A percentile compares a stretch with the other conserved stretches of the same genome.
Conservation (phyloP, 208 protist genomes). For the Kentomonas sorsogonicus region DNA sequence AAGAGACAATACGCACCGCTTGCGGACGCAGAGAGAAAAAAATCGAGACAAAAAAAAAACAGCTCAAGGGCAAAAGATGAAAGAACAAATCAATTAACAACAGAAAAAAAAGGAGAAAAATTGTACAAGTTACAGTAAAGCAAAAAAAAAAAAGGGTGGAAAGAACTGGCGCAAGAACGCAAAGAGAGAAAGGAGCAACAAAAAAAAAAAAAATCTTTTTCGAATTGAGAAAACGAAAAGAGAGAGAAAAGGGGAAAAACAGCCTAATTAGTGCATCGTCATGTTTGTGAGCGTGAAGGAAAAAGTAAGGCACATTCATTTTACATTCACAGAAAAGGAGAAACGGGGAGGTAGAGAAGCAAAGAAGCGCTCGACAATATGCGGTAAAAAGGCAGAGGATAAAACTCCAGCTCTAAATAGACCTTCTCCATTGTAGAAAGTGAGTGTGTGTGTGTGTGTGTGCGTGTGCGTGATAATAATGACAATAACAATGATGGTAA, state of each 20-base stretch:
- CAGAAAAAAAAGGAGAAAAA: not conserved
- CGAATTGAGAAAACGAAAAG: not conserved
- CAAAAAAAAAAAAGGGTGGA: conserved; percentile 3
- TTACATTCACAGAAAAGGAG: not conserved
- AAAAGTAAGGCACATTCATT: not conserved
- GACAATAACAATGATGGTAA: too few species aligned
- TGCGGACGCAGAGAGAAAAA: not conserved
- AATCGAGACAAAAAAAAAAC: conserved; percentile 2
- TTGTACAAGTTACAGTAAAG: not conserved
- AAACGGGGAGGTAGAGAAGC: not conserved
- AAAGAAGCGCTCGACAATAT: too few species aligned
- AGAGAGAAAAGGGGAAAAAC: not conserved
- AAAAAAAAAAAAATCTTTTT: not conserved
- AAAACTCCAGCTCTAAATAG: too few species aligned
- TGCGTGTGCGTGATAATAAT: too few species aligned
- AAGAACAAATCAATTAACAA: not conserved
- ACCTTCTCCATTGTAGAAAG: too few species aligned
- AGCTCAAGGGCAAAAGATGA: conserved; percentile 7
- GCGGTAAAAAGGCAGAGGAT: too few species aligned
- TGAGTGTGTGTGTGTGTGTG: too few species aligned
- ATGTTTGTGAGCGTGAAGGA: too few species aligned
- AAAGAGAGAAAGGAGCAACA: not conserved
- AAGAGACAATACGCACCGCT: too few species aligned
- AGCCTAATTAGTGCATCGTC: not conserved
- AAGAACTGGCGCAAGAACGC: not conserved